Percentiles rank a stretch among this genome's conserved stretches.
These are phyloP conservation scores for Ascochyta clinopodiicola DNA, from an alignment of 2,329 filamentous ascomycete species.

Conservation along the genomic window DNA sequence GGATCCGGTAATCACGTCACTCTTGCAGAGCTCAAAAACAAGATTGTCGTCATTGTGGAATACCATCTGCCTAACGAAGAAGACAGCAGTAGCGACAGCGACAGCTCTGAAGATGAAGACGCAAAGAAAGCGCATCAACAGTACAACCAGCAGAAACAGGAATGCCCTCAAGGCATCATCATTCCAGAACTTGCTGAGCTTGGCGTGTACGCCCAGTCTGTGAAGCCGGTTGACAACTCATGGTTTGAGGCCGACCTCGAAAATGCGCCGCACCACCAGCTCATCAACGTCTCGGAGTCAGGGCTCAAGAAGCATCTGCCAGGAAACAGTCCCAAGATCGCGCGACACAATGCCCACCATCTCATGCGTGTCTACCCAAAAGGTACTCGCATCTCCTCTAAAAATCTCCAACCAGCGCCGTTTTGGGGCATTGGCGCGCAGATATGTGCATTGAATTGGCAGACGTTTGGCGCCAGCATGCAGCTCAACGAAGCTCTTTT, in stretches of 20 bases:
- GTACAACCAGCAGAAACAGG: constrained; percentile 62
- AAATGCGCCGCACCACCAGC: constrained; percentile 65
- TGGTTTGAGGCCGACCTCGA: constrained; percentile 64
- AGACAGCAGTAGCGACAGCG: constrained; percentile 46
- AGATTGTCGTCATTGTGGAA: constrained; percentile 72
- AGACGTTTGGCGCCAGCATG: constrained; percentile 69
- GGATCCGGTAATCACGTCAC: constrained; percentile 61
- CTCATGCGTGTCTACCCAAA: constrained; percentile 76
- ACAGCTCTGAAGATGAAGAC: constrained; percentile 50
- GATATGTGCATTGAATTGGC: constrained; percentile 74
- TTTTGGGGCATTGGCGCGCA: constrained; percentile 74
- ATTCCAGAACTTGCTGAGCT: constrained; percentile 70
- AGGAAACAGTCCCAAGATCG: constrained; percentile 56
- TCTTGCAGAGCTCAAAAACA: constrained; percentile 65
- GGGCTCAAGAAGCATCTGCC: constrained; percentile 63
- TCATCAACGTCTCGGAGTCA: constrained; percentile 73
- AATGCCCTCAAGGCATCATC: constrained; percentile 58
- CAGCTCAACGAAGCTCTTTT: constrained; percentile 74
- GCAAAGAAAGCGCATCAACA: constrained; percentile 58
- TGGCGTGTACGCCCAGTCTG: constrained; percentile 73
- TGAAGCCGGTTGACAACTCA: constrained; percentile 70
- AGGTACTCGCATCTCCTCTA: constrained; percentile 71
- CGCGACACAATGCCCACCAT: constrained; percentile 67
- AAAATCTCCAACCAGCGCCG: constrained; percentile 66
- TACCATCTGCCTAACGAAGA: constrained; percentile 65